A percentile compares a stretch with the other conserved stretches of the same genome.
phyloP scores from a whole-genome alignment of 257 asterid genomes.

The Jasminum sambac region DNA sequence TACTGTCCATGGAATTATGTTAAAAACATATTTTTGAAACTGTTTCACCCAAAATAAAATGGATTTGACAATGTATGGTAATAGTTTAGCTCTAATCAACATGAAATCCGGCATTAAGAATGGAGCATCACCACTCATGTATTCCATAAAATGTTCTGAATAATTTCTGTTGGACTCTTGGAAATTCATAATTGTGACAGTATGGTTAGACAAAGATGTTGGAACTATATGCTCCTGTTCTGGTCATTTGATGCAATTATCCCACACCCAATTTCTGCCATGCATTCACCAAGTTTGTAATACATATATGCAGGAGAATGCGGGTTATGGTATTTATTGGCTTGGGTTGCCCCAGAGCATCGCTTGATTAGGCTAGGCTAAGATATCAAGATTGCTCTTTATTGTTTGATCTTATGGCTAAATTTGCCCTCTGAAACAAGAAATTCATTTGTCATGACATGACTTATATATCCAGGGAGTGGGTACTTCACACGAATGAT shows the following conservation, averaged over 20 bases:
- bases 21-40: neutral
- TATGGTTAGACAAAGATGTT: conserved; percentile 3
- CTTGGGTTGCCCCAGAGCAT: neutral
- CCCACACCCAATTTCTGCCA: neutral
- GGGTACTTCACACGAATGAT: neutral
- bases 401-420: neutral
- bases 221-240: neutral
- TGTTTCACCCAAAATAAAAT: neutral
- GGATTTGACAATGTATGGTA: conserved; percentile 13
- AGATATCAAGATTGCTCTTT: neutral
- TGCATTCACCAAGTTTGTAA: neutral
- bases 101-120: conserved; percentile 10
- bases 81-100: conserved; percentile 5
- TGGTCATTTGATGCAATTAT: conserved; percentile 11
- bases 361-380: neutral
- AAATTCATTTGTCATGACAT: neutral
- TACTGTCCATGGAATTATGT: neutral
- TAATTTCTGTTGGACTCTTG: conserved; percentile 6
- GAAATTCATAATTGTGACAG: conserved; percentile 18
- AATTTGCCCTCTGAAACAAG: neutral
- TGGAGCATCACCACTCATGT: conserved; percentile 14
- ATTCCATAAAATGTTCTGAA: conserved; percentile 11
- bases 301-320: neutral
- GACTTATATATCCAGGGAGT: neutral
- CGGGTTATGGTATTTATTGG: neutral